phyloP scores from a whole-genome alignment of 495 filamentous ascomycete genomes.

The Aspergillus panamensis region DNA sequence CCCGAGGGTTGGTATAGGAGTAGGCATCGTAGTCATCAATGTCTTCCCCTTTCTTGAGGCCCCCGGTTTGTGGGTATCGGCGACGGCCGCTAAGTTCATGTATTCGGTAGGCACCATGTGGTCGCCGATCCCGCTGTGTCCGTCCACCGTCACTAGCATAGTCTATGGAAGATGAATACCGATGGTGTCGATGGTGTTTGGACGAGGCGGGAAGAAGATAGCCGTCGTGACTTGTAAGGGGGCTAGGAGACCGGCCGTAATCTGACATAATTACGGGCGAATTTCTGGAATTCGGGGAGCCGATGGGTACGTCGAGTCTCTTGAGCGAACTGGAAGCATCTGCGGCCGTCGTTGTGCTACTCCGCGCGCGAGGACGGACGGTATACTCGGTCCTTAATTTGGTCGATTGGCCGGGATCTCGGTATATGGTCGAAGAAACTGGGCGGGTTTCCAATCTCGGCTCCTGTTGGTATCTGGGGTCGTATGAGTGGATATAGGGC shows the following conservation, averaged over 20 bases:
- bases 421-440: constrained; percentile 34
- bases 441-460: constrained; percentile 38
- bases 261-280: constrained; percentile 30
- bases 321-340: constrained; percentile 27
- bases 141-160: constrained; percentile 43
- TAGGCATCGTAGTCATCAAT: constrained; percentile 60
- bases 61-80: constrained; percentile 32
- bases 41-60: constrained; percentile 51
- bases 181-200: constrained; percentile 28
- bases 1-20: constrained; percentile 68
- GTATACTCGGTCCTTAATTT: constrained; percentile 44
- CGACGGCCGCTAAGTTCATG: constrained; percentile 24
- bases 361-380: constrained; percentile 38
- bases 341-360: constrained; percentile 34
- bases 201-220: constrained; percentile 31
- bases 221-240: constrained; percentile 28
- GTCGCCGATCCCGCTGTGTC: constrained; percentile 15
- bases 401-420: constrained; percentile 30
- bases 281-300: constrained; percentile 25
- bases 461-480: constrained; percentile 25
- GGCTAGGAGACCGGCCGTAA: constrained; percentile 31
- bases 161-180: constrained; percentile 31
- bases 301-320: constrained; percentile 25
- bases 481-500: constrained; percentile 31
- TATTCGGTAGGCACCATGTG: constrained; percentile 24